Evolutionary conservation across 371 early-diverging fungal genomes (phyloP), one percentile per base, ranked within the genome.

Genomic region (Circinella umbellata): DNA sequence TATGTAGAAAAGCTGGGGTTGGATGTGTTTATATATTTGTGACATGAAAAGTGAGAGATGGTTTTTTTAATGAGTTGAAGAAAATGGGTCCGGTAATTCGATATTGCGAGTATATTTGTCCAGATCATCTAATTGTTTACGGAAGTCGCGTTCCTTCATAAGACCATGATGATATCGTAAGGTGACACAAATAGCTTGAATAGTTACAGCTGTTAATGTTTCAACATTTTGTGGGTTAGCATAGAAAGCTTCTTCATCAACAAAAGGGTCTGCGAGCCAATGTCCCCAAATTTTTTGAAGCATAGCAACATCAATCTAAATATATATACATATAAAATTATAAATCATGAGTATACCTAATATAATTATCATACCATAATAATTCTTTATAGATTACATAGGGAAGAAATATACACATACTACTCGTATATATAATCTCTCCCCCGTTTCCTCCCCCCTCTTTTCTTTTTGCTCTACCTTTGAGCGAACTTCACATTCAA

Each of bases 261-360:
- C 72, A 67, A 68, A 78, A 1, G 81, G 81, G 2, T 74, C 73
- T 11, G 68, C 57, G 39, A 80, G 69, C 81, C 81, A 80, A 46
- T 78, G 73, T 0, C 67, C 72, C 81, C 81, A 80, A 20, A 77
- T 64, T 18, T 64, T 49, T 54, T 73, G 70, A 18, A 80, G 42
- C 38, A 71, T 65, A 4, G 35, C 14, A 2, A 60, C 66, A 49
- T 68, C 71, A 59, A 78, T 71, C 36, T 62, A 34, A 38, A 20
- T 27, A 27, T 27, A 27, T 27, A 27, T 27, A 27, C 27, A 27
- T 27, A 27, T 27, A 27, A 27, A 27, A 27, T 27, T 27, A 27
- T 27, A 27, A 27, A 27, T 27, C 27, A 2, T 27, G 27, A 27
- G 27, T 27, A 27, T 27, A 27, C 27, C 27, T 27, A 27, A 27